Conservation (phyloP, 2,329 filamentous ascomycete genomes). For the Amphichorda felina region DNA sequence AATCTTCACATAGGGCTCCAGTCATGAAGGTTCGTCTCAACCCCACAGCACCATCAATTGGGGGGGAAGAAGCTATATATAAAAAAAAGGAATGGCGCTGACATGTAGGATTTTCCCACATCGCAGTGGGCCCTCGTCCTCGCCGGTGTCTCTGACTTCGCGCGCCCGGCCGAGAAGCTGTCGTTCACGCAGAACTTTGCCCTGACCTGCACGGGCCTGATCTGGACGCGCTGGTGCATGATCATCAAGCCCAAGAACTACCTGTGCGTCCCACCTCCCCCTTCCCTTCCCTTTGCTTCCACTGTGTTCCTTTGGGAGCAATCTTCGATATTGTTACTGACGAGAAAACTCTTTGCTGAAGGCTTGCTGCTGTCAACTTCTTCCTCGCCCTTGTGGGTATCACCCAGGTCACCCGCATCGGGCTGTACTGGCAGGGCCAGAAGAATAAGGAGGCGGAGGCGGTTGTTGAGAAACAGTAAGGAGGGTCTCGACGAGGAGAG, state of each 20-base stretch:
- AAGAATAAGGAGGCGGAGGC: constrained; percentile 35
- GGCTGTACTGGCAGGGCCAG: constrained; percentile 48
- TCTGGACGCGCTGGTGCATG: constrained; percentile 99
- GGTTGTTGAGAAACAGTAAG: constrained; percentile 10
- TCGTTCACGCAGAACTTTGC: constrained; percentile 88
- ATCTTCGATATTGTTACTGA: no score
- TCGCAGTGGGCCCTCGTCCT: constrained; percentile 82
- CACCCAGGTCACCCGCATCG: constrained; percentile 70
- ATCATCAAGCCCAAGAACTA: constrained; percentile 92
- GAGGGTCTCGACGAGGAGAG: constrained; percentile 4
- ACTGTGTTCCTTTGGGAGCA: neutral
- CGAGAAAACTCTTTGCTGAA: constrained; percentile 19
- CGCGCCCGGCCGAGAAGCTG: constrained; percentile 82
- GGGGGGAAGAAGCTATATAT: neutral
- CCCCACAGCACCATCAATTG: no score
- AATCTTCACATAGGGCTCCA: constrained; percentile 54
- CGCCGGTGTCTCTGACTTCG: constrained; percentile 83
- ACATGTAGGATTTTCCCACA: no score
- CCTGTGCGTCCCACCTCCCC: constrained; percentile 45
- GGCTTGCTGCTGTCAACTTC: constrained; percentile 93
- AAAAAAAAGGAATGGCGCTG: neutral
- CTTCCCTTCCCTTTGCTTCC: neutral
- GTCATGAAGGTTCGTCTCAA: constrained; percentile 62
- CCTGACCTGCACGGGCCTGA: constrained; percentile 79
- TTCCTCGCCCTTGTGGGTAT: constrained; percentile 85